Evolutionary conservation across 2,329 filamentous ascomycete species (phyloP).

Genomic region (Claviceps monticola): DNA sequence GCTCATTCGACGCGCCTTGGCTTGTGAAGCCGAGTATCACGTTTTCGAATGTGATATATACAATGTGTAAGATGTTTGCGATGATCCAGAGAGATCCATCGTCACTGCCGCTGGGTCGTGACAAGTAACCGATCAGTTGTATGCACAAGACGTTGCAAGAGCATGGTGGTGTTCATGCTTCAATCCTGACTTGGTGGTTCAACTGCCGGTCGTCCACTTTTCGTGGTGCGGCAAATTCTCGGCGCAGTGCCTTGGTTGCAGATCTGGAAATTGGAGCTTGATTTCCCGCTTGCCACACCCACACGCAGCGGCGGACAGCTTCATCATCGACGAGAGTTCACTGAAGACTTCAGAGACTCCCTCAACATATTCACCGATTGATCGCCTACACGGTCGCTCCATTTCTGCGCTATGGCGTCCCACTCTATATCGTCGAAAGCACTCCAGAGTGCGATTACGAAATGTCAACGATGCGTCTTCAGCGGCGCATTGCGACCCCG

Average conservation of each 20-base stretch:
- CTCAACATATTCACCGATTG: neutral
- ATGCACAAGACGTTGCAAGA: neutral
- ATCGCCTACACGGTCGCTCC: neutral
- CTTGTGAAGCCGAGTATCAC: neutral
- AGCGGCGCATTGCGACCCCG: conserved; percentile 20
- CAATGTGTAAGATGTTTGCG: too few relatives aligned
- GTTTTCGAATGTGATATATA: neutral
- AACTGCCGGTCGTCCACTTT: neutral
- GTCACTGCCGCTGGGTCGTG: neutral
- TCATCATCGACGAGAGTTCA: neutral
- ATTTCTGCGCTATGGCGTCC: conserved; percentile 20
- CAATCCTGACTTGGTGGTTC: neutral
- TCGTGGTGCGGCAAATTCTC: neutral
- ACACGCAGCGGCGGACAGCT: neutral
- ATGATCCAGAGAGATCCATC: neutral
- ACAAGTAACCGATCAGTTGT: neutral
- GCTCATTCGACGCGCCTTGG: neutral
- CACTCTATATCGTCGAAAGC: conserved; percentile 19
- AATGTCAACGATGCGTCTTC: conserved; percentile 28
- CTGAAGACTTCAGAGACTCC: too few relatives aligned
- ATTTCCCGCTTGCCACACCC: too few relatives aligned
- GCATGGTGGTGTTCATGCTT: neutral
- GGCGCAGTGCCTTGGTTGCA: too few relatives aligned
- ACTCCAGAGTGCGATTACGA: conserved; percentile 20
- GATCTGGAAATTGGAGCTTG: too few relatives aligned